Evolutionary conservation across 2,329 filamentous ascomycete genomes (phyloP).

Genomic region (Xylaria sp.): DNA sequence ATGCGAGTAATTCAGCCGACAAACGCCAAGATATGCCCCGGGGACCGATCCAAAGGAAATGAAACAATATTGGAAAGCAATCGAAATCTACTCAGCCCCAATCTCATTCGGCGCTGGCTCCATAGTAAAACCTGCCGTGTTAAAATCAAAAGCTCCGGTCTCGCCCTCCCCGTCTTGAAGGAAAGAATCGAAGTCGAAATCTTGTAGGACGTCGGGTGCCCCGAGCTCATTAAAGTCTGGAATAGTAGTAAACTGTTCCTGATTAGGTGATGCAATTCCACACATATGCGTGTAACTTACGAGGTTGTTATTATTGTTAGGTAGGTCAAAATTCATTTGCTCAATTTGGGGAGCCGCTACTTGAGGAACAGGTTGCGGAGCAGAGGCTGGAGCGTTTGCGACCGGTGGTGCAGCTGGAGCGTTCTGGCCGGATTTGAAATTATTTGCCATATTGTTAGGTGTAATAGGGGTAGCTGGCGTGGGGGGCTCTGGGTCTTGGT

Average conservation of each 20-base stretch:
- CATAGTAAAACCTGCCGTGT: conserved; percentile 62
- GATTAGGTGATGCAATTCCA: conserved; percentile 37
- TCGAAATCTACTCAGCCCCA: conserved; percentile 61
- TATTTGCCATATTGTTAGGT: conserved; percentile 61
- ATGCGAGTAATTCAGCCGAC: conserved; percentile 48
- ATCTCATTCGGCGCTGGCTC: conserved; percentile 65
- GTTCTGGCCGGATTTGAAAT: conserved; percentile 59
- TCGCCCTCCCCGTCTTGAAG: conserved; percentile 67
- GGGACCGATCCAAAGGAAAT: conserved; percentile 35
- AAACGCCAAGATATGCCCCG: conserved; percentile 51
- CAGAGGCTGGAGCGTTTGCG: conserved; percentile 58
- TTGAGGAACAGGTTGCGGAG: conserved; percentile 56
- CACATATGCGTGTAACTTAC: conserved; percentile 53
- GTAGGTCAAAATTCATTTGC: conserved; percentile 61
- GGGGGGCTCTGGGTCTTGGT: conserved; percentile 67
- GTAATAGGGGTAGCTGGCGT: conserved; percentile 74
- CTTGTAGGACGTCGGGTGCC: conserved; percentile 69
- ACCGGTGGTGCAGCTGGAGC: conserved; percentile 53
- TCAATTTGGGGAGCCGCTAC: conserved; percentile 61
- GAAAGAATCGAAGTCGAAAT: conserved; percentile 77
- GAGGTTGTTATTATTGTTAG: conserved; percentile 53
- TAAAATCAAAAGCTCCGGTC: conserved; percentile 65
- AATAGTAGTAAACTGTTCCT: conserved; percentile 56
- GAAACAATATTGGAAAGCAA: conserved; percentile 23
- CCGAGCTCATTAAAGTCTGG: conserved; percentile 62